Base-by-base conservation (phyloP, 192 early-diverging fungal genomes). In the Paraglomus occultum region DNA sequence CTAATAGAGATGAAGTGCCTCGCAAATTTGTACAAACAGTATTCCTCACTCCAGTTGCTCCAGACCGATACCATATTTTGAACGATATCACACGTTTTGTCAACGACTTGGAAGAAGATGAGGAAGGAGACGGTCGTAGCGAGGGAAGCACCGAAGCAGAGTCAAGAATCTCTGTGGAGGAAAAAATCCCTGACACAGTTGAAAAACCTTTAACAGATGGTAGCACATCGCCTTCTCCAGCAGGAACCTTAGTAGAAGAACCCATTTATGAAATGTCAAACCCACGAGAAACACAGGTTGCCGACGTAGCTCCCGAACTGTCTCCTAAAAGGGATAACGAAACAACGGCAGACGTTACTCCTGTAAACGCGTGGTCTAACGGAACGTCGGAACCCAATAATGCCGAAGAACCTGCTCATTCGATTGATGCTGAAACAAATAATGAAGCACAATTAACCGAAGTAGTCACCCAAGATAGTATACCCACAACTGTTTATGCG, bases 71-170 rank as follows among this genome's bases (percentile, higher is more conserved):
- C 81, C 96, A 90, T 76, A 91, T 97, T 23, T 82, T 91, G 78
- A 96, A 96, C 80, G 94, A 96, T 77, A 94, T 97, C 62, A 87
- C 96, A 78, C 89, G 95, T 62, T 97, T 90, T 80, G 76, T 96
- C 73, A 91, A 89, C 73, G 95, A 97, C 18, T 94, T 95, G 5
- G 67, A 69, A 7, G 79, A 82, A 61, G 85, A 84, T 57, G 86
- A 83, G 51, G 71, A 84, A 42, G 81, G 80, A 45, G 72, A 61
- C 31, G 71, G 67, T 49, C 80, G 71, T 10, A 63, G 61, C 9
- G 67, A 68, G 14, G 50, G 57, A 1, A 44, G 51, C 15, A 31
- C 57, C 8, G 46, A 51, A 12, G 64, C 54, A 61, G 69, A 71
- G 9, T 18, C 23, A 14, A 42, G 23, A 39, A 38, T 12, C 43